Evolutionary conservation across 352 stramenopile species (phyloP).

Genomic region (Globisporangium cylindrosporum): DNA sequence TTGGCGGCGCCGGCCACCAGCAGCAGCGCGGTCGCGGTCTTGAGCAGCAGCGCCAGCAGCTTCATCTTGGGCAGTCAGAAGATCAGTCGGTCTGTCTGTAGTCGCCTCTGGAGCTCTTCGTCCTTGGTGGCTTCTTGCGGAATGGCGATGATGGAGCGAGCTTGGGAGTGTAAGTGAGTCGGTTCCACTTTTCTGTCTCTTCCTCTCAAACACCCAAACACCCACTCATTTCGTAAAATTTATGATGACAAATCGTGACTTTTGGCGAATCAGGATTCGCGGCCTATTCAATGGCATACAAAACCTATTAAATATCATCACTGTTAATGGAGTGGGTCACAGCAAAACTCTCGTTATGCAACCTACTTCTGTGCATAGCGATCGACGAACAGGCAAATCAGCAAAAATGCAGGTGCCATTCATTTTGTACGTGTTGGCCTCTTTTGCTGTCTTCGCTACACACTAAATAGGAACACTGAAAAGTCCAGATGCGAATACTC

Average conservation of each 20-base stretch:
- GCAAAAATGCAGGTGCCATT: neutral
- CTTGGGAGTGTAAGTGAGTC: neutral
- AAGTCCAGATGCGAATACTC: neutral
- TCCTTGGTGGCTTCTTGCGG: neutral
- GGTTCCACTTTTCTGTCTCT: neutral
- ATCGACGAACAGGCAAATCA: too few relatives aligned
- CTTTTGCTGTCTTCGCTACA: too few relatives aligned
- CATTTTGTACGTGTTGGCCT: neutral
- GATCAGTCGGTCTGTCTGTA: neutral
- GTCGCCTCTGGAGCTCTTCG: conserved; percentile 2
- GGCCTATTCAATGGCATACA: neutral
- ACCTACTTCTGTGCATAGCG: too few relatives aligned
- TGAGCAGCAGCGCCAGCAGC: conserved; percentile 1
- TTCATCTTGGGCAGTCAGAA: neutral
- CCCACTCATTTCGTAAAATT: neutral
- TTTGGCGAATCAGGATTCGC: neutral
- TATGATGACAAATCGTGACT: neutral
- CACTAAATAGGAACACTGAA: neutral
- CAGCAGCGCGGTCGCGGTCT: conserved; percentile 4
- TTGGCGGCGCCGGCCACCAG: neutral
- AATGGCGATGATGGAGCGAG: neutral
- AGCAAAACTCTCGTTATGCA: too few relatives aligned
- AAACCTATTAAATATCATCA: too few relatives aligned
- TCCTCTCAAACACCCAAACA: neutral
- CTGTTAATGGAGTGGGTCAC: too few relatives aligned